These are phyloP conservation scores for Fennellomyces sp. DNA, from an alignment of 371 early-diverging fungal genomes.

Conservation along the genomic window DNA sequence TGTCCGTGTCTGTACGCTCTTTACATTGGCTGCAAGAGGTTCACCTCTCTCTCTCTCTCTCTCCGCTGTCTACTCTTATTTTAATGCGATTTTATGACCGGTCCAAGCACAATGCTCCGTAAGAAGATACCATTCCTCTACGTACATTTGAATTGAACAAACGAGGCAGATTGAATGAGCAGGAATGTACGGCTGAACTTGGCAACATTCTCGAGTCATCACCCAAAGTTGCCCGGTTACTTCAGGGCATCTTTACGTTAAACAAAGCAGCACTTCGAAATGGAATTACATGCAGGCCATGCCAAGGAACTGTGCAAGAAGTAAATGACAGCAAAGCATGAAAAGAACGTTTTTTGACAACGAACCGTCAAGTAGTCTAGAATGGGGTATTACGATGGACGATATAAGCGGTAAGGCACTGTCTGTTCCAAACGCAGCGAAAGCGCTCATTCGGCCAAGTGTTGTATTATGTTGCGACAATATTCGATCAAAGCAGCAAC, in stretches of 20 bases:
- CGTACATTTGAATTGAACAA: neutral
- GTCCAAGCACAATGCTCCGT: neutral
- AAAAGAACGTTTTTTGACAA: neutral
- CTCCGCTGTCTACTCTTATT: neutral
- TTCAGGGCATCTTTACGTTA: slow-evolving; percentile 37
- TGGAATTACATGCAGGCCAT: slow-evolving; percentile 47
- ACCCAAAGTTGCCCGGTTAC: slow-evolving; percentile 29
- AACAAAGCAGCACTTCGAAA: slow-evolving; percentile 32
- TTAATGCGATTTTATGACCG: slow-evolving; percentile 6
- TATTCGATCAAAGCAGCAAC: slow-evolving; percentile 33
- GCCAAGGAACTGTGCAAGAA: slow-evolving; percentile 39
- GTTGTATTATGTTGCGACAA: slow-evolving; percentile 50
- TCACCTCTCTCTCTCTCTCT: no score
- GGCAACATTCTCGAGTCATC: slow-evolving; percentile 32
- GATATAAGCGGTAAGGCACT: slow-evolving; percentile 34
- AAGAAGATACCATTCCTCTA: neutral
- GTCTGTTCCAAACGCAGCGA: neutral
- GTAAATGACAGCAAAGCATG: slow-evolving; percentile 15
- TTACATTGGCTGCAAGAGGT: no score
- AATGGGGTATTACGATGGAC: slow-evolving; percentile 47
- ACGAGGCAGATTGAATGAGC: slow-evolving; percentile 25
- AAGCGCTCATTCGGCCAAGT: no score
- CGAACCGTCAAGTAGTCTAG: slow-evolving; percentile 15
- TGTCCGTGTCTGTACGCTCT: no score
- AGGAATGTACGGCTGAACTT: slow-evolving; percentile 40